Evolutionary conservation across 148 eudicot genomes (phyloP).

Genomic region (Talinum fruticosum): DNA sequence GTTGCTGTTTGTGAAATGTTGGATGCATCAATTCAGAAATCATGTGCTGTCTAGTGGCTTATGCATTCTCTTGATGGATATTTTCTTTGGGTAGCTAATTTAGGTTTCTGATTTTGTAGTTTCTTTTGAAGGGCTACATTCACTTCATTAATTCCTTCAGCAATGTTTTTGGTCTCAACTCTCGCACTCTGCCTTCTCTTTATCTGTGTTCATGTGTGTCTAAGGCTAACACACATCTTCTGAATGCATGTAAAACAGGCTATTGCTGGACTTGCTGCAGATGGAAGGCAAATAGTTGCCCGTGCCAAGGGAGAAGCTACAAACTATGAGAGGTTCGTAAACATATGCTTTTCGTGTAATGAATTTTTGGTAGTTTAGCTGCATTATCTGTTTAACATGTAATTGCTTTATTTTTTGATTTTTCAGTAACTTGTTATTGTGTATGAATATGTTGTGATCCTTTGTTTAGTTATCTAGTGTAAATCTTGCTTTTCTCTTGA

Average conservation of each 20-base stretch:
- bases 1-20: too few relatives aligned
- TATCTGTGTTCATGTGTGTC: background rate
- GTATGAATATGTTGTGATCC: too few relatives aligned
- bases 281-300: conserved; percentile 52
- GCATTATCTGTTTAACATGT: too few relatives aligned
- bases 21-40: too few relatives aligned
- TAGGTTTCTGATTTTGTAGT: background rate
- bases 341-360: too few relatives aligned
- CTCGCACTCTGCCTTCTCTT: background rate
- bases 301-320: conserved; percentile 51
- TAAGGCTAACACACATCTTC: background rate
- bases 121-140: background rate
- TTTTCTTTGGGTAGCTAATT: background rate
- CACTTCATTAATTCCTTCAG: background rate
- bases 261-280: conserved; percentile 53
- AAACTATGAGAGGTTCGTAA: conserved; percentile 51
- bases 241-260: conserved; percentile 25
- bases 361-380: too few relatives aligned
- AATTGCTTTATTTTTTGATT: too few relatives aligned
- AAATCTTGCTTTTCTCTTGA: too few relatives aligned
- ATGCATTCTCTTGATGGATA: too few relatives aligned
- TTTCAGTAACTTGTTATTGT: too few relatives aligned
- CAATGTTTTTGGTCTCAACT: background rate
- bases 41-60: background rate
- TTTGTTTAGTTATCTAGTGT: too few relatives aligned